Evolutionary conservation across 495 filamentous ascomycete genomes (phyloP).

Genomic region (Amphirosellinia nigrospora): DNA sequence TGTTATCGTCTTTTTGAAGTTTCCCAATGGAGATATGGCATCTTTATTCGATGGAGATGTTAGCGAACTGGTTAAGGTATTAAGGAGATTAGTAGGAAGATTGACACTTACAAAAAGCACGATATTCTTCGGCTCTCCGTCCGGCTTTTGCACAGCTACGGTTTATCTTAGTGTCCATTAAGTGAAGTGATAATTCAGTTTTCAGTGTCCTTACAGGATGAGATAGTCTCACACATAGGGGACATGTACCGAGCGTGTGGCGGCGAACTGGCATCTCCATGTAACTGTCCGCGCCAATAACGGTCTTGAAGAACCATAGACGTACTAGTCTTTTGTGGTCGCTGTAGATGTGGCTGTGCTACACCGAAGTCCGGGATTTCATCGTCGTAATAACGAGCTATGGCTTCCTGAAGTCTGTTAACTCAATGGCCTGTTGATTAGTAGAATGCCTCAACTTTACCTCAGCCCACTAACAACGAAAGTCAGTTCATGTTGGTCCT

Average conservation of each 20-base stretch:
- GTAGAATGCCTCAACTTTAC: conserved; percentile 15
- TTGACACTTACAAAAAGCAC: conserved; percentile 44
- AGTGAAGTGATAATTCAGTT: not conserved
- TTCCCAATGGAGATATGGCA: conserved; percentile 76
- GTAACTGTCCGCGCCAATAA: conserved; percentile 33
- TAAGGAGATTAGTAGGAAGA: too few species aligned
- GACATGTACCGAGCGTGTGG: conserved; percentile 49
- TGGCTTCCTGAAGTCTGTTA: conserved; percentile 26
- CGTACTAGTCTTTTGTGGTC: conserved; percentile 17
- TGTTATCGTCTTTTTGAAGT: conserved; percentile 43
- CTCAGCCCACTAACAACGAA: conserved; percentile 33
- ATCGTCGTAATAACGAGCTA: conserved; percentile 30
- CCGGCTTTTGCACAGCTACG: conserved; percentile 14
- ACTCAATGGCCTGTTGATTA: not conserved
- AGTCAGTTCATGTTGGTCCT: not conserved
- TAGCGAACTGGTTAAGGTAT: too few species aligned
- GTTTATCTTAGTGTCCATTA: not conserved
- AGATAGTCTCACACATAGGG: conserved; percentile 41
- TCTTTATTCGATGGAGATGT: conserved; percentile 36
- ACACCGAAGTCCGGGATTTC: conserved; percentile 19
- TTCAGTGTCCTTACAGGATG: conserved; percentile 30
- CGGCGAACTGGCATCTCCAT: conserved; percentile 31
- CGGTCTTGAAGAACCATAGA: conserved; percentile 32
- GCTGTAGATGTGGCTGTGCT: conserved; percentile 13
- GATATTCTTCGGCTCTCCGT: conserved; percentile 41